Evolutionary conservation across 2,329 filamentous ascomycete species (phyloP).

Genomic region (Cladophialophora exuberans): DNA sequence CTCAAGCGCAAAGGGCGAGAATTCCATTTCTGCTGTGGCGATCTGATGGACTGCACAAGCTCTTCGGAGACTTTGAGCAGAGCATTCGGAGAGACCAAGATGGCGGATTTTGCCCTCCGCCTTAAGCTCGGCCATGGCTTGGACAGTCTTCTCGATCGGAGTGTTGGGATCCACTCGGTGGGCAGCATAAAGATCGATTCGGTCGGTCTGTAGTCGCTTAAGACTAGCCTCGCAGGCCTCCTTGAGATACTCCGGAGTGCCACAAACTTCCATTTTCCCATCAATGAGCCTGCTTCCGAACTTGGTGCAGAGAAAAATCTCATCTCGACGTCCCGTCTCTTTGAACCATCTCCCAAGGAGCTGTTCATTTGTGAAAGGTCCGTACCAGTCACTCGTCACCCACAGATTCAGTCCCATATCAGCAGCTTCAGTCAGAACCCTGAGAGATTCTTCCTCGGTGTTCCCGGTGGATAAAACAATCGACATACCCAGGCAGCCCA

Average conservation of each 20-base stretch:
- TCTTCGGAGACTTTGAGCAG: constrained; percentile 53
- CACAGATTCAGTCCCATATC: constrained; percentile 20
- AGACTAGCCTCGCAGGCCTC: constrained; percentile 47
- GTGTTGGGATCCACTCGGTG: constrained; percentile 48
- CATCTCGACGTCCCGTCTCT: constrained; percentile 44
- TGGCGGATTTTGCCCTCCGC: constrained; percentile 58
- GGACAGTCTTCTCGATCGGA: constrained; percentile 46
- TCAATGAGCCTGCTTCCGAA: constrained; percentile 42
- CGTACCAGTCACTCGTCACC: constrained; percentile 43
- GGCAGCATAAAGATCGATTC: constrained; percentile 53
- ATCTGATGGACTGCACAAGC: constrained; percentile 55
- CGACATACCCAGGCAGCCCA: constrained; percentile 22
- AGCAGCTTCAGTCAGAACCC: constrained; percentile 17
- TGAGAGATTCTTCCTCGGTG: constrained; percentile 8
- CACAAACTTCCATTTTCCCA: constrained; percentile 36
- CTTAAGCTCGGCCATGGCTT: constrained; percentile 49
- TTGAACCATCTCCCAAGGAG: constrained; percentile 55
- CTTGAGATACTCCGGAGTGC: constrained; percentile 47
- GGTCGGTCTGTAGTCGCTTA: constrained; percentile 44
- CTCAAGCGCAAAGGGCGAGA: constrained; percentile 53
- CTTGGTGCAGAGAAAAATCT: constrained; percentile 59
- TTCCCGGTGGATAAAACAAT: constrained; percentile 6
- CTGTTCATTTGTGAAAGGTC: constrained; percentile 47
- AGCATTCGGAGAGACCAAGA: constrained; percentile 56
- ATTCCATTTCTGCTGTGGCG: constrained; percentile 58